Conservation (phyloP, 768 basidiomycete species). For the Leccinum fibrillosum region DNA sequence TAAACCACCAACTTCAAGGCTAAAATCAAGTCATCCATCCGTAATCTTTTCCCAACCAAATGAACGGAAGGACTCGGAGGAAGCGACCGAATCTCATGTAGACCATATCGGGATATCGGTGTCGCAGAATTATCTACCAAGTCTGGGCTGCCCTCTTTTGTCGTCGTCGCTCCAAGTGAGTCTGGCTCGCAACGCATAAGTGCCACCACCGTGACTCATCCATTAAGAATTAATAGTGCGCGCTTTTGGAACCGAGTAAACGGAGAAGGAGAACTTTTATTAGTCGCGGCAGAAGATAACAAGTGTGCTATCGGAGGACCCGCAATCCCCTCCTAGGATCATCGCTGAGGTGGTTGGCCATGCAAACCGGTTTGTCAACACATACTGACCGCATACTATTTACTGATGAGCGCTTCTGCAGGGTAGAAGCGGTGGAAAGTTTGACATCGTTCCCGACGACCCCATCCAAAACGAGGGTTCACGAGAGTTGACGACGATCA, state of each 20-base stretch:
- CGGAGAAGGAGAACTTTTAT: constrained; percentile 62
- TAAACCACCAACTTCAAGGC: no score
- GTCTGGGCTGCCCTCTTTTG: constrained; percentile 52
- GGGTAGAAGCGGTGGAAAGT: constrained; percentile 77
- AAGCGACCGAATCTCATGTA: neutral
- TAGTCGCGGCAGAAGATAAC: constrained; percentile 88
- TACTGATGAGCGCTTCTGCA: constrained; percentile 28
- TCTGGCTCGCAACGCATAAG: constrained; percentile 21
- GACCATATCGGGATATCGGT: neutral
- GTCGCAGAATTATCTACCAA: neutral
- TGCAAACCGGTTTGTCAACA: constrained; percentile 62
- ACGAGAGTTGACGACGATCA: constrained; percentile 52
- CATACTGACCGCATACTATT: neutral
- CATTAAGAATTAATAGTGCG: constrained; percentile 81
- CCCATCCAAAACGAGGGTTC: constrained; percentile 6
- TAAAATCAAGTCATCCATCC: neutral
- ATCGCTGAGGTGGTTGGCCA: constrained; percentile 78
- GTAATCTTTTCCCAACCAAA: constrained; percentile 19
- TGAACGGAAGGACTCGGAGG: constrained; percentile 26
- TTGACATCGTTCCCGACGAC: constrained; percentile 52
- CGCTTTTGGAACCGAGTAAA: constrained; percentile 64
- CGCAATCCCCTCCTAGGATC: constrained; percentile 47
- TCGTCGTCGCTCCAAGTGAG: constrained; percentile 47
- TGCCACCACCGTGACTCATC: constrained; percentile 40
- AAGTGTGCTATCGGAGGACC: constrained; percentile 58